Percentiles rank a stretch among this genome's conserved stretches.
These are phyloP conservation scores for Kondoa subrosea DNA, from an alignment of 768 basidiomycete genomes.

Conservation along the genomic window DNA sequence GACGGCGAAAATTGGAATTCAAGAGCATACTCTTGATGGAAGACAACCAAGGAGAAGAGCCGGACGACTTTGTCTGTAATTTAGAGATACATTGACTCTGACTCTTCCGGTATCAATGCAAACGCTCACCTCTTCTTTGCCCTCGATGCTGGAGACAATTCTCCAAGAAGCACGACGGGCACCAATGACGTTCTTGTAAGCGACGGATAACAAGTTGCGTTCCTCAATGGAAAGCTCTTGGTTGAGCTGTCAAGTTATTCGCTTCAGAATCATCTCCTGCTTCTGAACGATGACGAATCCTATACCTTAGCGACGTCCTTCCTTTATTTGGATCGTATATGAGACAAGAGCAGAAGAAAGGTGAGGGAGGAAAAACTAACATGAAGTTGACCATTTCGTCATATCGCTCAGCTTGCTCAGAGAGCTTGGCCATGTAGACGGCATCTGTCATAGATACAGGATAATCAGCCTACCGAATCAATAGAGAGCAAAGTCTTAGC, in stretches of 20 bases:
- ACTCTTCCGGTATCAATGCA: too few species aligned
- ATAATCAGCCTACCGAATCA: not conserved
- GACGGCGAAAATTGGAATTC: not conserved
- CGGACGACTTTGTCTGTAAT: conserved; percentile 14
- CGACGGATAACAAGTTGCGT: conserved; percentile 93
- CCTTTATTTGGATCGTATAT: conserved; percentile 57
- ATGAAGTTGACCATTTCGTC: conserved; percentile 47
- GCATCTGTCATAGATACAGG: not conserved
- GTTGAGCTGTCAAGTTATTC: conserved; percentile 37
- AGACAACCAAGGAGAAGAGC: not conserved
- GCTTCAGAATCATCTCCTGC: not conserved
- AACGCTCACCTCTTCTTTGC: conserved; percentile 65
- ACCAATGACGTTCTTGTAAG: conserved; percentile 70
- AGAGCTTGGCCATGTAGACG: conserved; percentile 94
- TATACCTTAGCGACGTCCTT: not conserved
- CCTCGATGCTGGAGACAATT: conserved; percentile 94
- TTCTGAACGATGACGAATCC: not conserved
- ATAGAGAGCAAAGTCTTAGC: not conserved
- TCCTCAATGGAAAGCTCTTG: conserved; percentile 97
- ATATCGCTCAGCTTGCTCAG: conserved; percentile 81
- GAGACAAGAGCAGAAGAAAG: not conserved
- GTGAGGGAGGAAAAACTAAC: not conserved
- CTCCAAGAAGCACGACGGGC: conserved; percentile 98
- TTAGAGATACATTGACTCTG: not conserved
- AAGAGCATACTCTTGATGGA: not conserved